These are phyloP conservation scores for Saposhnikovia divaricata DNA, from an alignment of 129 eudicot genomes.

Conservation along the genomic window DNA sequence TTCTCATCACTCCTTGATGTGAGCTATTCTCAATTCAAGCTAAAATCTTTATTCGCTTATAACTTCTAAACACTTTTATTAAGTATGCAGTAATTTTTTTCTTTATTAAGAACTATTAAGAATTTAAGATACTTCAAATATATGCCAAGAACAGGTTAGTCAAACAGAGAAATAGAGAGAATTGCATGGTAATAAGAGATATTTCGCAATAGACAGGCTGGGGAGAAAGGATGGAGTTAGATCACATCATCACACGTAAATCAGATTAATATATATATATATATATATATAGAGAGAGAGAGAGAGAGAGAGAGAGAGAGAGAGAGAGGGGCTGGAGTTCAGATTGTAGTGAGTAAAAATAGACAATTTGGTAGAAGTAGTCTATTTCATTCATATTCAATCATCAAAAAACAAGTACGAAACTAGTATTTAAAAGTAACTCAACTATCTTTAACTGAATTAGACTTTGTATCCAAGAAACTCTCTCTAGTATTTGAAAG, in stretches of 20 bases:
- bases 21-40: background rate
- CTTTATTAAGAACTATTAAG: background rate
- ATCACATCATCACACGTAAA: background rate
- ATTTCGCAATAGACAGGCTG: background rate
- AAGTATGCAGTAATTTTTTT: background rate
- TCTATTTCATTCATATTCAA: background rate
- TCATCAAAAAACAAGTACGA: background rate
- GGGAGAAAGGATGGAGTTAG: background rate
- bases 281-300: no score
- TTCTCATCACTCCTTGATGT: background rate
- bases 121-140: background rate
- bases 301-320: no score
- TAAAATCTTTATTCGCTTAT: background rate
- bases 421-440: background rate
- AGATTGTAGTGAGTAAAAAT: no score
- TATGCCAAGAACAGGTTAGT: background rate
- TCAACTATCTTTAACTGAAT: background rate
- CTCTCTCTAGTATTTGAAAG: no score
- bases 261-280: no score
- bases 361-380: background rate
- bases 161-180: background rate
- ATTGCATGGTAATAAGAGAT: background rate
- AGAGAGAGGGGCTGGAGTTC: no score
- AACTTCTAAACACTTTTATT: background rate
- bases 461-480: background rate